These are phyloP conservation scores for Neolentinus lepideus DNA, from an alignment of 1,284 basidiomycete genomes.

Conservation along the genomic window DNA sequence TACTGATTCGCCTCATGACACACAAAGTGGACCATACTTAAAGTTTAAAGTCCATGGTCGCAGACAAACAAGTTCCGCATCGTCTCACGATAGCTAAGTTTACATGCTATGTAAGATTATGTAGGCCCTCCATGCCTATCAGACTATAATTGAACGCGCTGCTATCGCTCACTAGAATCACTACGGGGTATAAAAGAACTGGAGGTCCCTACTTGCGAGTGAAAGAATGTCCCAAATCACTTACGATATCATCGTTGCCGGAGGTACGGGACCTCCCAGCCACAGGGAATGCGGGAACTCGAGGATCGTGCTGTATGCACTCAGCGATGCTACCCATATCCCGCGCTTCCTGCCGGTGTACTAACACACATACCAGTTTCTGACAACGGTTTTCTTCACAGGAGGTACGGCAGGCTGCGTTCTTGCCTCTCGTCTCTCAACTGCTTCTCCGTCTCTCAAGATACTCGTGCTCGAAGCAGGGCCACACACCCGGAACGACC, in stretches of 20 bases:
- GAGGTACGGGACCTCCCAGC: constrained; percentile 24
- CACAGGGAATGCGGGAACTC: neutral
- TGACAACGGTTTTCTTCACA: constrained; percentile 12
- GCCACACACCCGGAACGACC: constrained; percentile 32
- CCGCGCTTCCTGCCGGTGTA: constrained; percentile 4
- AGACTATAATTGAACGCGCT: too few species aligned
- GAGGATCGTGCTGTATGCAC: constrained; percentile 9
- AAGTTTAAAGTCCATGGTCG: too few species aligned
- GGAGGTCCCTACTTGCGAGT: neutral
- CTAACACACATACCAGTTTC: constrained; percentile 5
- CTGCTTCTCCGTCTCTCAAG: constrained; percentile 33
- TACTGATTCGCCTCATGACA: too few species aligned
- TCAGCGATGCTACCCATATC: neutral
- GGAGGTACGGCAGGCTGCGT: constrained; percentile 41
- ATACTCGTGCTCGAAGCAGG: constrained; percentile 42
- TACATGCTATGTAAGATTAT: too few species aligned
- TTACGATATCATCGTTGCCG: constrained; percentile 43
- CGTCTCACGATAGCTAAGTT: too few species aligned
- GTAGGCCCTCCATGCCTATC: too few species aligned
- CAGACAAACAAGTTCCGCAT: too few species aligned
- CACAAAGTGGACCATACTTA: too few species aligned
- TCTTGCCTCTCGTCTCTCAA: constrained; percentile 37
- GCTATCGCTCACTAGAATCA: too few species aligned
- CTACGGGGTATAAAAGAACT: too few species aligned
- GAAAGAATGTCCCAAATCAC: constrained; percentile 7